A percentile compares a stretch with the other conserved stretches of the same genome.
Conservation (phyloP, 2,329 filamentous ascomycete species). For the Alternaria gaisen region DNA sequence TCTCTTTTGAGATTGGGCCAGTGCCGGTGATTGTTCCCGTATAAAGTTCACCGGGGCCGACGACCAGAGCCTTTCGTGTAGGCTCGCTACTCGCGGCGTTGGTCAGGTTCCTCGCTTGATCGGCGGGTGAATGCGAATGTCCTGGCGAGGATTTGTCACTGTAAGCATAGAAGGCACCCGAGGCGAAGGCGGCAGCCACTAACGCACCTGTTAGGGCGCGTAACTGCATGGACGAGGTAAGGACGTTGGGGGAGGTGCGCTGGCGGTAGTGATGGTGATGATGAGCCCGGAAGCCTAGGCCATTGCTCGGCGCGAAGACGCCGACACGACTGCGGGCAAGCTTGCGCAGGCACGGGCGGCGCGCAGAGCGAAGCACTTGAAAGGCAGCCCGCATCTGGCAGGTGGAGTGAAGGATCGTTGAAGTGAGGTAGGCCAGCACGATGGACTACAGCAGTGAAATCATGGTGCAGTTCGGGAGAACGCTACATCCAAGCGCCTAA, state of each 20-base stretch:
- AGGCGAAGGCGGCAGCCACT: slow-evolving; percentile 73
- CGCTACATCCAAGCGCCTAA: slow-evolving; percentile 17
- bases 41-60: slow-evolving; percentile 89
- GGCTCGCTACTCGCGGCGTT: slow-evolving; percentile 58
- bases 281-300: slow-evolving; percentile 58
- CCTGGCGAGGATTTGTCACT: slow-evolving; percentile 52
- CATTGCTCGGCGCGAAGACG: slow-evolving; percentile 53
- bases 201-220: slow-evolving; percentile 73
- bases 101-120: slow-evolving; percentile 46
- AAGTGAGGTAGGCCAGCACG: slow-evolving; percentile 12
- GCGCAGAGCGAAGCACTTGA: slow-evolving; percentile 73
- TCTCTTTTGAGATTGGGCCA: slow-evolving; percentile 86
- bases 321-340: slow-evolving; percentile 61
- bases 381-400: slow-evolving; percentile 74
- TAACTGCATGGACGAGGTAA: slow-evolving; percentile 78
- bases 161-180: slow-evolving; percentile 80
- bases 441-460: slow-evolving; percentile 17
- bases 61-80: slow-evolving; percentile 75
- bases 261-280: slow-evolving; percentile 50
- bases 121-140: slow-evolving; percentile 29
- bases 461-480: slow-evolving; percentile 17
- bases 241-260: slow-evolving; percentile 55
- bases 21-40: slow-evolving; percentile 87
- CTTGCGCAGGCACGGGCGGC: slow-evolving; percentile 70
- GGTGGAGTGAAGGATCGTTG: slow-evolving; percentile 20